Conservation (phyloP, 139 green algal genomes). For the Yamagishiella unicocca region DNA sequence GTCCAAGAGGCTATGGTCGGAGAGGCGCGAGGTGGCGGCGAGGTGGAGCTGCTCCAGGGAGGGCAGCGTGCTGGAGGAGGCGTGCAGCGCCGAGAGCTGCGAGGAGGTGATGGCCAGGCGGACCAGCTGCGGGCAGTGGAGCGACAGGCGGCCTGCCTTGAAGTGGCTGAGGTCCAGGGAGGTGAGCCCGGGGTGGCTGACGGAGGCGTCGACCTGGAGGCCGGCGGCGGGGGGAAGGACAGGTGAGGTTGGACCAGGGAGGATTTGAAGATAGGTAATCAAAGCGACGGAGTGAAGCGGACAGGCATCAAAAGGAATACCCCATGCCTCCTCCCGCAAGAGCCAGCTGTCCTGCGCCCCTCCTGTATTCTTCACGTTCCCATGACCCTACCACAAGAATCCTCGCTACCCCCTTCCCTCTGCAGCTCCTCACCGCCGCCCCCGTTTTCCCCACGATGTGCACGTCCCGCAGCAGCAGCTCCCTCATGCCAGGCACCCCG, state of each 20-base stretch:
- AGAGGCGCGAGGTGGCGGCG: background rate
- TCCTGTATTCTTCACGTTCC: too few relatives aligned
- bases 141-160: background rate
- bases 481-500: background rate
- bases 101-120: background rate
- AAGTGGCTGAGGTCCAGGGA: background rate
- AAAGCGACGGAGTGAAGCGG: too few relatives aligned
- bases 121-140: background rate
- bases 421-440: background rate
- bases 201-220: background rate
- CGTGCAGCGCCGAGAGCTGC: background rate
- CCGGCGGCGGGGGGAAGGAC: background rate
- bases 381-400: too few relatives aligned
- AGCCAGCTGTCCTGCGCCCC: too few relatives aligned
- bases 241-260: too few relatives aligned
- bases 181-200: background rate
- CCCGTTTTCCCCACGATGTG: background rate
- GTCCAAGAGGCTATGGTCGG: background rate
- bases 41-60: background rate
- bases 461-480: constrained; percentile 17
- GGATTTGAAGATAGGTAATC: too few relatives aligned
- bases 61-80: background rate
- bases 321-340: too few relatives aligned
- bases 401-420: background rate
- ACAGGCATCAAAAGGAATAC: too few relatives aligned